Percentiles rank a stretch among this genome's conserved stretches.
These are phyloP conservation scores for Penicillium sp. DNA, from an alignment of 2,329 filamentous ascomycete genomes.

Conservation along the genomic window DNA sequence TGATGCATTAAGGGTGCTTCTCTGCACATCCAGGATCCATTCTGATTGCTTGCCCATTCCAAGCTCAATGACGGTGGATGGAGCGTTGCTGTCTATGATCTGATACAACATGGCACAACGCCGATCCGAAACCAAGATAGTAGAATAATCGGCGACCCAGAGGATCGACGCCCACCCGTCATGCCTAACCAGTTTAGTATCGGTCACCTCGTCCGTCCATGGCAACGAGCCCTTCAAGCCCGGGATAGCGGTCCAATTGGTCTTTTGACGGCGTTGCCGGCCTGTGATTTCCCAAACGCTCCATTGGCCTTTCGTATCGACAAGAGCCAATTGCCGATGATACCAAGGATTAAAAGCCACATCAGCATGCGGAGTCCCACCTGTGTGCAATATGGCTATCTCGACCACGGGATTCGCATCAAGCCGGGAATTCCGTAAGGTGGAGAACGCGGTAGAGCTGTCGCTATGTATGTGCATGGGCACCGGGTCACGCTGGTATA, in stretches of 20 bases:
- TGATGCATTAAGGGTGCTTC: slow-evolving; percentile 38
- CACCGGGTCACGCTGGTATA: slow-evolving; percentile 30
- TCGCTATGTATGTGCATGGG: slow-evolving; percentile 17
- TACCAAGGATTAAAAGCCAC: slow-evolving; percentile 57
- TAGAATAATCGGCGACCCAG: slow-evolving; percentile 37
- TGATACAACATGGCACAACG: slow-evolving; percentile 36
- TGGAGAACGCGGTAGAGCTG: slow-evolving; percentile 7
- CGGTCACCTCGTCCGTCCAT: slow-evolving; percentile 9
- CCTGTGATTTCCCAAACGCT: slow-evolving; percentile 44
- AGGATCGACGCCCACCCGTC: slow-evolving; percentile 44
- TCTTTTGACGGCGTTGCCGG: slow-evolving; percentile 25
- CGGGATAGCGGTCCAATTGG: slow-evolving; percentile 26
- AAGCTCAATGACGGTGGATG: slow-evolving; percentile 33
- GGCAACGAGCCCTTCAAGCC: slow-evolving; percentile 31
- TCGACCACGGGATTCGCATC: slow-evolving; percentile 45
- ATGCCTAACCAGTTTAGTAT: slow-evolving; percentile 18
- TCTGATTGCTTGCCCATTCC: slow-evolving; percentile 35
- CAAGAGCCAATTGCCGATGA: slow-evolving; percentile 50
- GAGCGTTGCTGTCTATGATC: slow-evolving; percentile 21
- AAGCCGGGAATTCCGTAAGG: slow-evolving; percentile 39
- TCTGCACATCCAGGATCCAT: slow-evolving; percentile 52
- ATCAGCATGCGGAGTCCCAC: slow-evolving; percentile 47
- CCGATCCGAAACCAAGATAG: slow-evolving; percentile 50
- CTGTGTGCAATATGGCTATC: slow-evolving; percentile 41
- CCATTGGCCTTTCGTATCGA: slow-evolving; percentile 53